Base-by-base conservation (phyloP, 129 eudicot species). In the Chrysanthemum seticuspe region DNA sequence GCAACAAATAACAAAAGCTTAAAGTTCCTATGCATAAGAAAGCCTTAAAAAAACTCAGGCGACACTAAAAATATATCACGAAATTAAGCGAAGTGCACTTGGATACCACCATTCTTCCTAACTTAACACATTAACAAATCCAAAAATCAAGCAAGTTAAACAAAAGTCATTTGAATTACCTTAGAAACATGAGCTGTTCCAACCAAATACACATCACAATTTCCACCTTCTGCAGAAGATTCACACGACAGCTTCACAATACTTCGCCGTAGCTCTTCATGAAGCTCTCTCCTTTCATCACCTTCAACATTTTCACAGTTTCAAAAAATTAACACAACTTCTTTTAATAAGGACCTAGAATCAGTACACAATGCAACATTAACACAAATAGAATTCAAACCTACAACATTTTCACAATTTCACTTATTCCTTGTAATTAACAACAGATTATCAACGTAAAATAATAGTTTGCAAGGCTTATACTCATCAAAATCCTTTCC, bases 101-200 rank as follows among this genome's bases (percentile, higher is more conserved):
- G 40, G 40, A 74, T 44, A 3, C 27, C 25, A 23, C 1, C 18
- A 36, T 18, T 51, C 44, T 29, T 11, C 13, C 53, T 34, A 64
- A 53, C 55, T 49, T 0, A 34, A 63, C 25, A 36, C 6, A 18
- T 13, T 34, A 34, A 34, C 4, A 48, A 29, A 54, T 5, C 10
- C 18, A 67, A 36, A 61, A 27, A 53, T 29, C 5, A 18, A 36
- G 1, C 64, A 48, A 67, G 2, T 29, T 55, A 67, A 34, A 49
- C 13, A 18, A 36, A 64, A 19, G 51, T 60, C 18, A 52, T 25
- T 18, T 36, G 15, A 74, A 49, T 71, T 83, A 92, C 98, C 98
- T 57, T 48, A 65, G 98, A 92, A 52, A 92, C 96, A 74, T 92
- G 98, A 12, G 98, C 98, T 6, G 98, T 92, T 48, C 98, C 96